Evolutionary conservation across 371 early-diverging fungal species (phyloP), one percentile per base, ranked within the genome.

Genomic region (Syncephalastrum monosporum): DNA sequence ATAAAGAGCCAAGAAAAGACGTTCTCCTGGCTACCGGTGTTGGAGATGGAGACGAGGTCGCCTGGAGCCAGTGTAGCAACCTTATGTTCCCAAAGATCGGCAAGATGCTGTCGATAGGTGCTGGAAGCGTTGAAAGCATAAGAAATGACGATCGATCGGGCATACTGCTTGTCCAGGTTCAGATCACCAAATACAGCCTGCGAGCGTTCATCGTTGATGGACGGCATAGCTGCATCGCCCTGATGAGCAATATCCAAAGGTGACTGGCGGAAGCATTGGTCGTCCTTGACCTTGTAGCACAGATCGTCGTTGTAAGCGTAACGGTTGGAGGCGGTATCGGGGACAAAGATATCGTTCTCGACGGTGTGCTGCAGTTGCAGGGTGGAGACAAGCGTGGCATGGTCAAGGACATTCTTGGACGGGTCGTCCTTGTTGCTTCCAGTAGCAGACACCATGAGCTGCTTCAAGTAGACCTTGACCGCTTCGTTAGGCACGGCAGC

Each of bases 71-170:
- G 53, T 1, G 70, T 65, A 27, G 85, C 63, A 1, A 82, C 70
- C 58, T 77, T 76, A 56, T 81, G 72, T 27, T 74, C 74, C 81
- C 83, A 84, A 14, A 66, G 61, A 16, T 73, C 57, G 14, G 80
- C 64, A 14, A 81, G 57, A 29, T 80, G 62, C 16, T 74, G 61
- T 47, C 74, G 72, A 51, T 73, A 74, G n/a, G 73, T 63, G 4
- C 77, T 74, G 19, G 82, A 79, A 47, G 75, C 74, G 57, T 84
- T 74, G 58, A 86, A 82, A 3, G 79, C 85, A 53, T 82, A 83
- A 0, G 81, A 80, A 0, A 86, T 65, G 16, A 76, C 64, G 5
- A 82, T 25, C 2, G 81, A 72, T 1, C 75, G 66, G 24, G 64
- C 65, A 52, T 53, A 59, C 53, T 49, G 16, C n/a, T 59, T 42